These are phyloP conservation scores for Corchorus olitorius DNA, from an alignment of 345 rosid genomes.

Conservation along the genomic window DNA sequence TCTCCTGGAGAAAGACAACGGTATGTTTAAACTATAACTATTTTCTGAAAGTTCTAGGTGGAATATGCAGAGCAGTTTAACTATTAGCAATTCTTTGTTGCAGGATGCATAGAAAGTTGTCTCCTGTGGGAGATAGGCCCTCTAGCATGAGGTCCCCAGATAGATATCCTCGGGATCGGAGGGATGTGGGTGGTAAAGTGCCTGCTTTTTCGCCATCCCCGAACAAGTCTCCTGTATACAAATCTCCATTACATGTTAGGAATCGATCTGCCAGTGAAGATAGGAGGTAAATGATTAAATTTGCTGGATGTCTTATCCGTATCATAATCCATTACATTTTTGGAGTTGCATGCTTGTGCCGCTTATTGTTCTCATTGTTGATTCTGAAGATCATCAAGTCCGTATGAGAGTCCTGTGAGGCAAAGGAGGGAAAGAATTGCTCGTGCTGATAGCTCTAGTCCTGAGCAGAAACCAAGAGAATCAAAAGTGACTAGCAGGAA, in stretches of 20 bases:
- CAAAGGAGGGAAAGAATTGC: conserved; percentile 17
- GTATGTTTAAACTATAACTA: conserved; percentile 31
- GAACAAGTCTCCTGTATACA: conserved; percentile 30
- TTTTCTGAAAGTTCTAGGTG: neutral
- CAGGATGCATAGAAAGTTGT: conserved; percentile 31
- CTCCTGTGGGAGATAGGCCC: conserved; percentile 20
- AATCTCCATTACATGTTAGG: conserved; percentile 29
- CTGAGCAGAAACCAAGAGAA: conserved; percentile 36
- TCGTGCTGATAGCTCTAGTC: conserved; percentile 33
- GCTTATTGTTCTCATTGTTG: conserved; percentile 1
- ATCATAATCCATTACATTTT: neutral
- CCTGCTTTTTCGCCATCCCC: conserved; percentile 33
- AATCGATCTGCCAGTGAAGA: conserved; percentile 32
- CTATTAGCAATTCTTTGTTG: conserved; percentile 8
- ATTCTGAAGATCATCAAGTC: conserved; percentile 25
- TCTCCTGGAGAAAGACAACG: conserved; percentile 50
- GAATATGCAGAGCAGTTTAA: neutral
- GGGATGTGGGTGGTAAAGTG: conserved; percentile 20
- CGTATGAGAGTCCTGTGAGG: conserved; percentile 32
- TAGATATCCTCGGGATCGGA: conserved; percentile 23
- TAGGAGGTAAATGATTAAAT: conserved; percentile 34
- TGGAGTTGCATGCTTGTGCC: neutral
- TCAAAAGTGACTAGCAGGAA: conserved; percentile 35
- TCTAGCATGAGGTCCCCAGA: conserved; percentile 25
- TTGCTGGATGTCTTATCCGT: neutral